Base-by-base conservation (phyloP, 768 basidiomycete species). In the Lactifluus subvellereus region DNA sequence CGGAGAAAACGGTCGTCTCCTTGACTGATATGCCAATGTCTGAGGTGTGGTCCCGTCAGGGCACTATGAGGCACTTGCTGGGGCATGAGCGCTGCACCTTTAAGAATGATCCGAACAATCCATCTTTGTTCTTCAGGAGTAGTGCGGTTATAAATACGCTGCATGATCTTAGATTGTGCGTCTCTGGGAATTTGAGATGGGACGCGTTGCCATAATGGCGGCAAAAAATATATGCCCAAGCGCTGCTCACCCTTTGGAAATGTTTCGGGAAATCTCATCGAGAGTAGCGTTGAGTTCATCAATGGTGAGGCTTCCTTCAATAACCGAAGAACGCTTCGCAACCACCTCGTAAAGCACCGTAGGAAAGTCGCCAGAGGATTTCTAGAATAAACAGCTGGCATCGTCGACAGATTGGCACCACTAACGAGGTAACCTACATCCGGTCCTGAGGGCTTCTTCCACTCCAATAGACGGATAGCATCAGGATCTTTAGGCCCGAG, bases 41-140 rank as follows among this genome's bases (percentile, higher is more conserved):
- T 97, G 53, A 13, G 3, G 16, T 3, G 43, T 6, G 18, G 10
- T n/a, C 22, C 50, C 16, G 22, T 49, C n/a, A 57, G 53, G 6
- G 5, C 20, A 2, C n/a, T 38, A 40, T 13, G 35, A 40, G 42
- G 42, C 33, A 56, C 45, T 61, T 13, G 18, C 55, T 32, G n/a
- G 53, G 33, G 50, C 58, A 61, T 32, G 43, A 20, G 58, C 43
- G 0, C 32, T 50, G 2, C 58, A 91, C 96, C 96, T 81, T 98
- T 97, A 38, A 98, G 78, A 53, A 99, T 90, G 72, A 99, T 92
- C 8, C 94, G 84, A n/a, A 91, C 87, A 60, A 99, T 86, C 97
- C 97, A 99, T 53, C 86, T 84, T 70, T 97, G 95, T 70, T 98
- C 95, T 60, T 87, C 84, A 0, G 95, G 79, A 1, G 94, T 96